phyloP scores from a whole-genome alignment of 768 basidiomycete species.

The Cyclocybe aegerita region DNA sequence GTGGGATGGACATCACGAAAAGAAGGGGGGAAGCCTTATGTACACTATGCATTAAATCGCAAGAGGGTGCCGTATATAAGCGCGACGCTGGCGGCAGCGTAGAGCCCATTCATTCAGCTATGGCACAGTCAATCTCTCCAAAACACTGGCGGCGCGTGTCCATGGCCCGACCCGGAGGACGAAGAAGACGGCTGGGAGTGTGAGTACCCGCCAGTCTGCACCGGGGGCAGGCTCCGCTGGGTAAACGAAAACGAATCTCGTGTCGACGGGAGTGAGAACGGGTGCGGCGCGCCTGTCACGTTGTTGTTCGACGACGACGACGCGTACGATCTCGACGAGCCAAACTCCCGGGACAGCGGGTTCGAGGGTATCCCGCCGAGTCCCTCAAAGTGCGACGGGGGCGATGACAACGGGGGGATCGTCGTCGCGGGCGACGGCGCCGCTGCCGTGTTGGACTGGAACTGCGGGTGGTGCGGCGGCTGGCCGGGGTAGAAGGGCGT shows the following conservation, averaged over 20 bases:
- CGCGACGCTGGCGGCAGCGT: too few relatives aligned
- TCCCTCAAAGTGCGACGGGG: constrained; percentile 13
- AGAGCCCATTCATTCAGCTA: too few relatives aligned
- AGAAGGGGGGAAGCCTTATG: neutral
- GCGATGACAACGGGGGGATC: constrained; percentile 10
- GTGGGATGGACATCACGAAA: constrained; percentile 4
- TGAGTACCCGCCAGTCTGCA: constrained; percentile 25
- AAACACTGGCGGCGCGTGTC: constrained; percentile 14
- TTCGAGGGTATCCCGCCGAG: constrained; percentile 13
- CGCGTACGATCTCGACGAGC: constrained; percentile 10
- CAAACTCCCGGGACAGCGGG: constrained; percentile 15
- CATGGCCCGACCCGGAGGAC: constrained; percentile 18
- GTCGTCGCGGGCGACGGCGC: constrained; percentile 22
- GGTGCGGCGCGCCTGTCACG: neutral
- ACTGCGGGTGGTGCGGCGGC: constrained; percentile 25
- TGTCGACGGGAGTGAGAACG: constrained; percentile 11
- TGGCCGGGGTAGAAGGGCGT: constrained; percentile 55
- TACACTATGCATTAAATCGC: constrained; percentile 7
- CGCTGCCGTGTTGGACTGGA: constrained; percentile 23
- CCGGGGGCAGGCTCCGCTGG: constrained; percentile 25
- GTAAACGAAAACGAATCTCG: constrained; percentile 23
- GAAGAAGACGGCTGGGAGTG: constrained; percentile 19
- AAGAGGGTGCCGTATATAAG: neutral
- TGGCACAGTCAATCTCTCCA: constrained; percentile 22
- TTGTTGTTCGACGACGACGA: constrained; percentile 5